phyloP scores from a whole-genome alignment of 768 basidiomycete species.

The Hortiboletus campestris region DNA sequence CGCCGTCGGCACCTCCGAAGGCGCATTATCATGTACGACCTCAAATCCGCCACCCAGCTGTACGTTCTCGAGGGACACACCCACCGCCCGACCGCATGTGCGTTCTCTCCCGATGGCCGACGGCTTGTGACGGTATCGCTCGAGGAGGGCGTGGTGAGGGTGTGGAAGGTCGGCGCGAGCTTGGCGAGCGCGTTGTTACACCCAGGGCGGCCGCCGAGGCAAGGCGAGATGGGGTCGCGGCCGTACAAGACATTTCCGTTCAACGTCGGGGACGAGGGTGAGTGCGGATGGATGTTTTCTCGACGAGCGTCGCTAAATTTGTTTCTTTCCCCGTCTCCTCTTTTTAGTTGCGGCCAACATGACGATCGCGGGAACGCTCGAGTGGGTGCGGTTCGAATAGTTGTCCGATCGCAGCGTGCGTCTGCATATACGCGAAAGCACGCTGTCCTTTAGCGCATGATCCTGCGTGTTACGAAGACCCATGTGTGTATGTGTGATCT shows the following conservation, averaged over 20 bases:
- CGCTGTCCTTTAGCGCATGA: conserved; percentile 82
- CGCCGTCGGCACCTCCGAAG: conserved; percentile 92
- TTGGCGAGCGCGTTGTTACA: conserved; percentile 81
- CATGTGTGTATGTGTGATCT: background rate
- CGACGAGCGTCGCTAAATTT: too few relatives aligned
- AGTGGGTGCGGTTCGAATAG: conserved; percentile 83
- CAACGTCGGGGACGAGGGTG: conserved; percentile 81
- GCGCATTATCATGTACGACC: conserved; percentile 95
- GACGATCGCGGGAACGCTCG: conserved; percentile 62
- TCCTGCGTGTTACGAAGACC: background rate
- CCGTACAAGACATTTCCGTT: conserved; percentile 90
- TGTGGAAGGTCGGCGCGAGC: conserved; percentile 95
- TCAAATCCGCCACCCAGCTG: conserved; percentile 91
- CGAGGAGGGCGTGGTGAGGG: conserved; percentile 78
- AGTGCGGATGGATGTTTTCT: conserved; percentile 19
- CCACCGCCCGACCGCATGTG: conserved; percentile 75
- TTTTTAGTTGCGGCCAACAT: conserved; percentile 42
- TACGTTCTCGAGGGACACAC: conserved; percentile 94
- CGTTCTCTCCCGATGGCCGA: conserved; percentile 92
- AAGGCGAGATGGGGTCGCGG: conserved; percentile 76
- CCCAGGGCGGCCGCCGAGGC: conserved; percentile 87
- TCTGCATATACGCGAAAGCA: conserved; percentile 79
- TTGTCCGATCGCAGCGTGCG: conserved; percentile 77
- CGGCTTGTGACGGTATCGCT: conserved; percentile 85
- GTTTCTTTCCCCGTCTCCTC: too few relatives aligned